phyloP scores from a whole-genome alignment of 441 rosid genomes.

The Hypseocharis bilobata region DNA sequence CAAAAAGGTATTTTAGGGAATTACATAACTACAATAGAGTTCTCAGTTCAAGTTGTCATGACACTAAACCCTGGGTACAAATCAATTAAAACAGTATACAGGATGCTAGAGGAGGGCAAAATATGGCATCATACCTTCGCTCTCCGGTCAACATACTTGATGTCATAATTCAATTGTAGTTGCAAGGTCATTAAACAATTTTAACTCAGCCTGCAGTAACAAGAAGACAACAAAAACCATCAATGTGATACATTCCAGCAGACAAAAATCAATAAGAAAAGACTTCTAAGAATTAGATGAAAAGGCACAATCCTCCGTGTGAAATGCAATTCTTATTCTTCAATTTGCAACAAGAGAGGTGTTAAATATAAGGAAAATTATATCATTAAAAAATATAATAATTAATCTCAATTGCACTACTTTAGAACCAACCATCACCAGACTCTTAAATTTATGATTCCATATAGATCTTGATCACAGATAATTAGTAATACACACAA shows the following conservation, averaged over 20 bases:
- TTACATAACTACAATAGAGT: not conserved
- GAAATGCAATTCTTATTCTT: conserved; percentile 4
- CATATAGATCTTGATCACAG: not conserved
- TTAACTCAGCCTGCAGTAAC: conserved; percentile 12
- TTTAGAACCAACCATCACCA: not conserved
- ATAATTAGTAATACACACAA: not conserved
- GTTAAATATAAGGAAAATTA: not conserved
- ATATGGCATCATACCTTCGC: conserved; percentile 37
- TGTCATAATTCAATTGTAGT: conserved; percentile 35
- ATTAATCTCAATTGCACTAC: not conserved
- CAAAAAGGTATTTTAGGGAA: not conserved
- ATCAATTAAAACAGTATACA: not conserved
- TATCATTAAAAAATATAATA: not conserved
- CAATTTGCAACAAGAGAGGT: not conserved
- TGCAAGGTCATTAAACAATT: conserved; percentile 42
- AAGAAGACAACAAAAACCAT: not conserved
- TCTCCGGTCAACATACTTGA: conserved; percentile 54
- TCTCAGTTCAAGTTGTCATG: not conserved
- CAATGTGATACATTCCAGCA: not conserved
- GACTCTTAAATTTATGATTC: not conserved
- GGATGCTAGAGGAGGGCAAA: not conserved
- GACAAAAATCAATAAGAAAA: not conserved
- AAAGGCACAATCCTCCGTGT: not conserved
- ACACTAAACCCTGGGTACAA: not conserved
- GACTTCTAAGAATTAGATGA: too few relatives aligned